These are phyloP conservation scores for Paracoccidioides lutzii DNA, from an alignment of 2,329 filamentous ascomycete genomes.

Conservation along the genomic window DNA sequence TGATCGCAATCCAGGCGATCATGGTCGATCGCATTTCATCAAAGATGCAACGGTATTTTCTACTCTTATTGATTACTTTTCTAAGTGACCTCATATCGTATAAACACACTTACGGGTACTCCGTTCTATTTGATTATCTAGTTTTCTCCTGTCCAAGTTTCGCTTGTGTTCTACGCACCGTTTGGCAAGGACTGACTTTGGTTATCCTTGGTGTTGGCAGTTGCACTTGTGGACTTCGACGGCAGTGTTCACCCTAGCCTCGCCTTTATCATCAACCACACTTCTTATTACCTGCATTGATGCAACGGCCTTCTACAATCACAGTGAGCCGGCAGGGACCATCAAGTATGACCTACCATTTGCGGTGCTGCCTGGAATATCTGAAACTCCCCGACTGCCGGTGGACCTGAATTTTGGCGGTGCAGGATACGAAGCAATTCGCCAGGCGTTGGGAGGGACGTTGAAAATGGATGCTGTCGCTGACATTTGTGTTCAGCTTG, in stretches of 20 bases:
- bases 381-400: conserved; percentile 61
- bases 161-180: background rate
- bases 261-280: conserved; percentile 60
- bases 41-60: conserved; percentile 55
- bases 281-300: conserved; percentile 68
- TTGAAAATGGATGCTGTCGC: conserved; percentile 70
- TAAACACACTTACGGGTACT: background rate
- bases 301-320: conserved; percentile 75
- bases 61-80: conserved; percentile 13
- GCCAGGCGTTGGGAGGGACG: conserved; percentile 63
- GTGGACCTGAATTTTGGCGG: conserved; percentile 67
- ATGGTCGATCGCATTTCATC: conserved; percentile 56
- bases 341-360: conserved; percentile 68
- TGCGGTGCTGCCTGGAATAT: conserved; percentile 60
- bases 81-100: conserved; percentile 4
- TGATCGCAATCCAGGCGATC: conserved; percentile 26
- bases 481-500: conserved; percentile 59
- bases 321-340: conserved; percentile 60
- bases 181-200: conserved; percentile 4
- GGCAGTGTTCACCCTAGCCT: conserved; percentile 69
- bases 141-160: background rate
- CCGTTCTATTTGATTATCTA: background rate
- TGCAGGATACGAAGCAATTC: conserved; percentile 72
- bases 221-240: conserved; percentile 79
- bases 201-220: conserved; percentile 12